Conservation (phyloP, 768 basidiomycete species). For the Suillus variegatus region DNA sequence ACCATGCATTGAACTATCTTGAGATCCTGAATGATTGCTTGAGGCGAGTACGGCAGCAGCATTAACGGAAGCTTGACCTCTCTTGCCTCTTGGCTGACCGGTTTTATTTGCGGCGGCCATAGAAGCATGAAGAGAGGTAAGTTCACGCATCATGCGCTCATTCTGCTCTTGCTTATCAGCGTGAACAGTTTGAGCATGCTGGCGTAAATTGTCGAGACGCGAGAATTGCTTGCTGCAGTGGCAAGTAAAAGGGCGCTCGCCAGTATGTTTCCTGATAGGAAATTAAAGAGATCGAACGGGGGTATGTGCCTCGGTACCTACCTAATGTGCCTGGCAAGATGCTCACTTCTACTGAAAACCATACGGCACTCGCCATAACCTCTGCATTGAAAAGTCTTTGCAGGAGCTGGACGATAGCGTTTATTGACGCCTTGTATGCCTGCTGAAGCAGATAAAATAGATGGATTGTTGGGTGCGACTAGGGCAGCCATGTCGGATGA, state of each 20-base stretch:
- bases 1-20: constrained; percentile 20
- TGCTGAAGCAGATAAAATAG: constrained; percentile 20
- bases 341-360: constrained; percentile 96
- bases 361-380: constrained; percentile 96
- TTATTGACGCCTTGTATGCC: constrained; percentile 41
- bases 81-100: constrained; percentile 39
- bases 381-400: constrained; percentile 94
- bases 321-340: constrained; percentile 95
- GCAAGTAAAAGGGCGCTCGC: constrained; percentile 94
- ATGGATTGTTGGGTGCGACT: constrained; percentile 28
- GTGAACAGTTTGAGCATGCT: constrained; percentile 96
- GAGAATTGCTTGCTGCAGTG: constrained; percentile 97
- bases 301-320: constrained; percentile 42
- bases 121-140: constrained; percentile 78
- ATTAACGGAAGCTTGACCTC: constrained; percentile 29
- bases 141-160: constrained; percentile 89
- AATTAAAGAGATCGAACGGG: constrained; percentile 26
- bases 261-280: constrained; percentile 87
- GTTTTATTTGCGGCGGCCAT: constrained; percentile 63
- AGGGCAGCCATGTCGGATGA: constrained; percentile 34
- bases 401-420: constrained; percentile 80
- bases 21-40: constrained; percentile 19
- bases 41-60: constrained; percentile 21
- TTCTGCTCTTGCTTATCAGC: constrained; percentile 91
- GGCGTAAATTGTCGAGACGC: constrained; percentile 93